Evolutionary conservation across 805 yeast genomes (phyloP).

Genomic region (Cyberlindnera mrakii): DNA sequence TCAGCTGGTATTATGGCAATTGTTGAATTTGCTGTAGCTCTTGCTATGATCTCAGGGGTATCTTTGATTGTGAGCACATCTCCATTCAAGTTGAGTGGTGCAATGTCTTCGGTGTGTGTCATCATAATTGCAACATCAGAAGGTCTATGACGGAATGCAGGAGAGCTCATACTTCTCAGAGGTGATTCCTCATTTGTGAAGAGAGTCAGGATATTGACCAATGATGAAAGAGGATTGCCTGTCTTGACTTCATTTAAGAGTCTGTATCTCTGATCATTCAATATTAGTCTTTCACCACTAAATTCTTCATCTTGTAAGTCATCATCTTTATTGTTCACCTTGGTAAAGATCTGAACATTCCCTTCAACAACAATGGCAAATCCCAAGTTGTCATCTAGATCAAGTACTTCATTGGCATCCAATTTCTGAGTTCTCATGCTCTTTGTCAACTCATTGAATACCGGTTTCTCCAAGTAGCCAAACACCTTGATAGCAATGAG

Average conservation of each 20-base stretch:
- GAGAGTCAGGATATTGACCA: slow-evolving; percentile 72
- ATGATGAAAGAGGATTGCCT: slow-evolving; percentile 81
- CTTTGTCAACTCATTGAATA: slow-evolving; percentile 87
- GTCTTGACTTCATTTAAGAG: slow-evolving; percentile 72
- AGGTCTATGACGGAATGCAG: not conserved
- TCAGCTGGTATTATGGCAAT: slow-evolving; percentile 87
- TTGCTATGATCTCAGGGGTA: slow-evolving; percentile 49
- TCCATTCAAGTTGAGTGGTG: slow-evolving; percentile 14
- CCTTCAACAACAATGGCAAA: slow-evolving; percentile 94
- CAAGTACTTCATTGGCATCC: slow-evolving; percentile 68
- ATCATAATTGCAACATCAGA: not conserved
- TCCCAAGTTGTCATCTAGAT: slow-evolving; percentile 71
- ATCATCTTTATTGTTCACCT: slow-evolving; percentile 30
- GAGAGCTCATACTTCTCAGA: slow-evolving; percentile 3
- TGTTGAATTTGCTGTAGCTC: slow-evolving; percentile 71
- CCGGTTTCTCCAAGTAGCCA: slow-evolving; percentile 86
- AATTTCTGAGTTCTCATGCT: slow-evolving; percentile 86
- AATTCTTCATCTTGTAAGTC: slow-evolving; percentile 17
- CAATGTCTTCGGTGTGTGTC: slow-evolving; percentile 10
- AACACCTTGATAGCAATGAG: slow-evolving; percentile 86
- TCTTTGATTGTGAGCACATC: not conserved
- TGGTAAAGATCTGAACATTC: slow-evolving; percentile 68
- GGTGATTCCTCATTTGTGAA: slow-evolving; percentile 42
- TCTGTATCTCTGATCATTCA: slow-evolving; percentile 62
- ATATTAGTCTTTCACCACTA: slow-evolving; percentile 30